Conservation (phyloP, 345 rosid species). For the Lepidium aucheri region DNA sequence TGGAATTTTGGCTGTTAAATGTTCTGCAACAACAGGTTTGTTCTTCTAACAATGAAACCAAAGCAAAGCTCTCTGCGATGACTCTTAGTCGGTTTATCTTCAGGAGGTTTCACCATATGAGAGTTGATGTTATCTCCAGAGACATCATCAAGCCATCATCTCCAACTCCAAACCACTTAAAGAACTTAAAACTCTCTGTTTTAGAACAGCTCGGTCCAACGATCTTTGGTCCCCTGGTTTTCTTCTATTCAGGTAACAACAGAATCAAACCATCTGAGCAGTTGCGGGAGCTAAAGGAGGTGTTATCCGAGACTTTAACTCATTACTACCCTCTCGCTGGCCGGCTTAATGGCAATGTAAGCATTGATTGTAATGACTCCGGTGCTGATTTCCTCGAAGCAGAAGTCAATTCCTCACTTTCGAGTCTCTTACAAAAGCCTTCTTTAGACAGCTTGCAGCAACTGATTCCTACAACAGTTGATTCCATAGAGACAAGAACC, state of each 20-base stretch:
- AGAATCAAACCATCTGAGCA: conserved; percentile 5
- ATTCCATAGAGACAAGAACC: conserved; percentile 5
- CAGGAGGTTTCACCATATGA: conserved; percentile 25
- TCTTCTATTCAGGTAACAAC: conserved; percentile 23
- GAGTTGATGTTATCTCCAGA: conserved; percentile 24
- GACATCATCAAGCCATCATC: conserved; percentile 37
- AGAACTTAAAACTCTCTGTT: conserved; percentile 25
- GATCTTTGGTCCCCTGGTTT: conserved; percentile 23
- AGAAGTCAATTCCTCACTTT: conserved; percentile 18
- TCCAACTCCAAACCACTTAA: conserved; percentile 33
- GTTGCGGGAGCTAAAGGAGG: conserved; percentile 22
- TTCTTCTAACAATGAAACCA: neutral
- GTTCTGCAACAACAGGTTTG: neutral
- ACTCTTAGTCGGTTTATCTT: neutral
- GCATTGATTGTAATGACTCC: conserved; percentile 27
- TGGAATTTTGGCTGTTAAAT: conserved; percentile 1
- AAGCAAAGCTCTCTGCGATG: conserved; percentile 4
- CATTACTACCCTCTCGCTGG: conserved; percentile 41
- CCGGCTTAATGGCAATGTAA: conserved; percentile 9
- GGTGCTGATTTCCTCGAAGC: conserved; percentile 36
- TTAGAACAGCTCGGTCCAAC: conserved; percentile 39
- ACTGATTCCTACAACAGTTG: conserved; percentile 29
- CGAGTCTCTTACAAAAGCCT: conserved; percentile 16
- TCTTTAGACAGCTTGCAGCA: conserved; percentile 11
- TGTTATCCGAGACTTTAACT: conserved; percentile 37